Evolutionary conservation across 2,329 filamentous ascomycete species (phyloP).

Genomic region (Coleophoma crateriformis): DNA sequence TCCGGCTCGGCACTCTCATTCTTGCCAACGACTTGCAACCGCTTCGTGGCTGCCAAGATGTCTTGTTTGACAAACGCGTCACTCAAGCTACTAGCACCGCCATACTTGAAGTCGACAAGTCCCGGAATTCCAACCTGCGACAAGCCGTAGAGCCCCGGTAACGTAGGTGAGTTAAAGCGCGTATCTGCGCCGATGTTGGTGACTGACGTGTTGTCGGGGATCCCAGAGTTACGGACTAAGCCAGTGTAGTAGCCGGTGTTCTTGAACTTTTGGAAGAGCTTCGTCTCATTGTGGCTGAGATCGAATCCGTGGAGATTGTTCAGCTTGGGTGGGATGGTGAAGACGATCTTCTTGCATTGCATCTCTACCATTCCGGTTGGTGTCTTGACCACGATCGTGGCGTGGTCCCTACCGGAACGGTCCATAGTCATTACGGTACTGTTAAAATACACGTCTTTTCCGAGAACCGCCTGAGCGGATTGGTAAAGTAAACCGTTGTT

Average conservation of each 20-base stretch:
- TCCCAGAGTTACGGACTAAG: slow-evolving; percentile 31
- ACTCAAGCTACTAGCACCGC: slow-evolving; percentile 3
- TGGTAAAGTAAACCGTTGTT: slow-evolving; percentile 15
- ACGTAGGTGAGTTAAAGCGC: slow-evolving; percentile 23
- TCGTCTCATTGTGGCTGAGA: slow-evolving; percentile 26
- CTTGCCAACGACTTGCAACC: slow-evolving; percentile 5
- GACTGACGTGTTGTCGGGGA: slow-evolving; percentile 20
- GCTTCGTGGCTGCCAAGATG: slow-evolving; percentile 8
- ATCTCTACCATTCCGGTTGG: slow-evolving; percentile 26
- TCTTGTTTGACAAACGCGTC: slow-evolving; percentile 9
- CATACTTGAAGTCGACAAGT: slow-evolving; percentile 9
- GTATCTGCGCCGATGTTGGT: slow-evolving; percentile 21
- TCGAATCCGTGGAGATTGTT: slow-evolving; percentile 30
- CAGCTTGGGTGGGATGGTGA: slow-evolving; percentile 34
- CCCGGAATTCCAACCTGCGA: slow-evolving; percentile 10
- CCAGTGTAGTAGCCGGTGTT: slow-evolving; percentile 32
- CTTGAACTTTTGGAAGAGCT: slow-evolving; percentile 32
- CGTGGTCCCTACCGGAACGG: slow-evolving; percentile 5
- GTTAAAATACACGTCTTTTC: slow-evolving; percentile 9
- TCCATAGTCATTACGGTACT: slow-evolving; percentile 9
- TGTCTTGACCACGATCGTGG: slow-evolving; percentile 25
- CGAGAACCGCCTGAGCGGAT: slow-evolving; percentile 2
- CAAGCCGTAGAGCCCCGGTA: slow-evolving; percentile 26
- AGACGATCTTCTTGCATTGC: slow-evolving; percentile 33
- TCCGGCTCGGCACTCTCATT: slow-evolving; percentile 1